Conservation (phyloP, 2,329 filamentous ascomycete genomes). For the Hirsutella thompsonii region DNA sequence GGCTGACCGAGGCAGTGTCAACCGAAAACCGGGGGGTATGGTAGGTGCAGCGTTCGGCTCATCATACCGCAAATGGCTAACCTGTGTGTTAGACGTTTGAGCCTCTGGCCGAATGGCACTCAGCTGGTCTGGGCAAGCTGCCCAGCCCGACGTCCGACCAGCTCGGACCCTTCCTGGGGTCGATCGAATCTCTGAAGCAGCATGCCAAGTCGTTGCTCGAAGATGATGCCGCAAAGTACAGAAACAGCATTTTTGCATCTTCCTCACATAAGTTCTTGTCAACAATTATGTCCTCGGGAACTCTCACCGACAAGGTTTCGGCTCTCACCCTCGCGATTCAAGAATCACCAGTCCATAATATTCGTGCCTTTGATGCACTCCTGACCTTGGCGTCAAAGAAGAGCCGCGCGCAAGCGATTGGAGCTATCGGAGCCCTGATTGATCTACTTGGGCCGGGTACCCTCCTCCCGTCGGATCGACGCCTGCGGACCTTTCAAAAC, state of each 20-base stretch:
- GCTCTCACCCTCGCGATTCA: constrained; percentile 88
- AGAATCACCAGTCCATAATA: constrained; percentile 89
- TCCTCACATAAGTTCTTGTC: constrained; percentile 94
- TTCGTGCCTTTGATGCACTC: constrained; percentile 76
- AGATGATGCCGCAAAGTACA: constrained; percentile 64
- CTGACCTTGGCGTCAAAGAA: constrained; percentile 79
- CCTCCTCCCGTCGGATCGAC: constrained; percentile 69
- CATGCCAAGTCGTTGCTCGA: constrained; percentile 67
- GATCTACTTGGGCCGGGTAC: constrained; percentile 87
- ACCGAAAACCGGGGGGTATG: constrained; percentile 9
- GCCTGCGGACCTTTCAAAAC: constrained; percentile 63
- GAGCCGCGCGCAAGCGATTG: constrained; percentile 82
- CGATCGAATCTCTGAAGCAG: constrained; percentile 42
- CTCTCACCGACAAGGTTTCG: constrained; percentile 91
- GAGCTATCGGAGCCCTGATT: constrained; percentile 84
- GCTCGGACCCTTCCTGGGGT: constrained; percentile 25
- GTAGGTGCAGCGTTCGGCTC: no score
- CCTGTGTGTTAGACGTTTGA: constrained; percentile 35
- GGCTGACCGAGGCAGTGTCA: not conserved
- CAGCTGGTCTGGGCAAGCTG: constrained; percentile 27
- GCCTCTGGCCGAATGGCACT: constrained; percentile 45
- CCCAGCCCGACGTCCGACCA: constrained; percentile 32
- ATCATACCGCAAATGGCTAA: constrained; percentile 18
- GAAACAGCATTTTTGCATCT: constrained; percentile 59
- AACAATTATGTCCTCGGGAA: constrained; percentile 93